Evolutionary conservation across 2,329 filamentous ascomycete species (phyloP).

Genomic region (Hirsutella rhossiliensis): DNA sequence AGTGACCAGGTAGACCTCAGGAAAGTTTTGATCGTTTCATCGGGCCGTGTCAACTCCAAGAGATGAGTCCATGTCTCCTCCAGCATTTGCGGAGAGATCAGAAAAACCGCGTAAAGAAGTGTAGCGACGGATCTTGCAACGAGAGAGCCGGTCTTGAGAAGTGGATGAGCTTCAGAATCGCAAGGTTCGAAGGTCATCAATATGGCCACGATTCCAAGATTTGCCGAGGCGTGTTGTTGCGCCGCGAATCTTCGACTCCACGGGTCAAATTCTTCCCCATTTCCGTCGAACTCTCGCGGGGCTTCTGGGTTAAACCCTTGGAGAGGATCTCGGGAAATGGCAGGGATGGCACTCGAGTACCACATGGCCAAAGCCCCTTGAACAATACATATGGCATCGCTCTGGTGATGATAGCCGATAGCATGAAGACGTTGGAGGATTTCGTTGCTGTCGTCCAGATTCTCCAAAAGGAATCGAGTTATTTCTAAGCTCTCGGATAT

Average conservation of each 20-base stretch:
- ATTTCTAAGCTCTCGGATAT: conserved; percentile 3
- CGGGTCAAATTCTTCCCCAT: neutral
- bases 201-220: conserved; percentile 14
- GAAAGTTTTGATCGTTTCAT: conserved; percentile 5
- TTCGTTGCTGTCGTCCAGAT: conserved; percentile 3
- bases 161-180: conserved; percentile 6
- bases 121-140: conserved; percentile 8
- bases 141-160: conserved; percentile 6
- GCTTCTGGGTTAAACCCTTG: conserved; percentile 5
- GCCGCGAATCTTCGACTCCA: conserved; percentile 5
- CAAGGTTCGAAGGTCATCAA: conserved; percentile 9
- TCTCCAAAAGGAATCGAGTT: conserved; percentile 4
- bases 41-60: neutral
- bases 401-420: neutral
- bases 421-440: conserved; percentile 6
- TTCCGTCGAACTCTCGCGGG: neutral
- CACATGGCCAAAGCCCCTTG: conserved; percentile 8
- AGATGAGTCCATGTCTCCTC: conserved; percentile 1
- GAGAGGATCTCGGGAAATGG: conserved; percentile 5
- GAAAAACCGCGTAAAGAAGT: conserved; percentile 9
- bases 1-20: conserved; percentile 8
- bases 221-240: conserved; percentile 7
- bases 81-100: conserved; percentile 7
- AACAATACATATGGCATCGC: conserved; percentile 4
- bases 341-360: conserved; percentile 8